Percentiles rank a stretch among this genome's conserved stretches.
Conservation (phyloP, 345 rosid genomes). For the Aegle marmelos region DNA sequence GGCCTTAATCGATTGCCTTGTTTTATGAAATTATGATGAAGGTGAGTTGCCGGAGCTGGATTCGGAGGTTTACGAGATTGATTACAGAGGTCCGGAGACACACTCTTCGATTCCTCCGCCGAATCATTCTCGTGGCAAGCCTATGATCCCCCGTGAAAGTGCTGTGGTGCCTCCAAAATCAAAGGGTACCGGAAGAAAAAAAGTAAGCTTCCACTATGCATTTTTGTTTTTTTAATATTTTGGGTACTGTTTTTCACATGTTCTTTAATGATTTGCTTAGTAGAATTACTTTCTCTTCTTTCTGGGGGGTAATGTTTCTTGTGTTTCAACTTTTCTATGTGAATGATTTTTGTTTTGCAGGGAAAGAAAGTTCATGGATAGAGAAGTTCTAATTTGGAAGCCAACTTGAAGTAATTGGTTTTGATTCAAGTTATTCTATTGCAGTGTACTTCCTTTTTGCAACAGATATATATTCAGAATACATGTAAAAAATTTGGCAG, state of each 20-base stretch:
- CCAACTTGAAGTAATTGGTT: background rate
- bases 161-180: slow-evolving; percentile 1
- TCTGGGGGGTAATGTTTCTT: background rate
- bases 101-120: slow-evolving; percentile 47
- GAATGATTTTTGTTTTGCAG: slow-evolving; percentile 16
- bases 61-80: slow-evolving; percentile 37
- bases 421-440: background rate
- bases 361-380: slow-evolving; percentile 28
- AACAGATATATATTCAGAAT: background rate
- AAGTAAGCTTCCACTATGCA: slow-evolving; percentile 4
- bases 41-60: slow-evolving; percentile 9
- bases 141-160: slow-evolving; percentile 11
- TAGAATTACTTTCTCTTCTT: background rate
- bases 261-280: background rate
- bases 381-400: background rate
- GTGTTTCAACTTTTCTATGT: background rate
- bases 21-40: background rate
- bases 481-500: background rate
- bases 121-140: slow-evolving; percentile 27
- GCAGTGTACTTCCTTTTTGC: background rate
- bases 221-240: too few relatives aligned
- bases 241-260: too few relatives aligned
- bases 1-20: background rate
- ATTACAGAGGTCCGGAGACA: slow-evolving; percentile 58
- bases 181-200: slow-evolving; percentile 10